Conservation (phyloP, 2,329 filamentous ascomycete genomes). For the Pseudopithomyces chartarum region DNA sequence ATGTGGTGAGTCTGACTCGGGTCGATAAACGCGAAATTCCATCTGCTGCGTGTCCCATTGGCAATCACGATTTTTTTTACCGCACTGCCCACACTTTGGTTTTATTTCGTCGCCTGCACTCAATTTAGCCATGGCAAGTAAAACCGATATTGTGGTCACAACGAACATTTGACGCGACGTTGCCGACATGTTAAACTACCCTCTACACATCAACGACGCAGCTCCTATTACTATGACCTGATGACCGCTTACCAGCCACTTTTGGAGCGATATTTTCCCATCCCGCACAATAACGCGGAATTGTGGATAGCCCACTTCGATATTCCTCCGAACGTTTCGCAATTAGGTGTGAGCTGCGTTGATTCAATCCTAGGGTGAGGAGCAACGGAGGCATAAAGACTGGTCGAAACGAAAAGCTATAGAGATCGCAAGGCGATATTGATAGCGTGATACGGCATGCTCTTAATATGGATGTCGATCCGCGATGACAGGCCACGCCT, state of each 20-base stretch:
- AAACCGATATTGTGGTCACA: background rate
- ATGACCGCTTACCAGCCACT: constrained; percentile 34
- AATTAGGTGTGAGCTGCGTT: no score
- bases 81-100: constrained; percentile 37
- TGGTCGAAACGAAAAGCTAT: no score
- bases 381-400: no score
- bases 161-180: constrained; percentile 39
- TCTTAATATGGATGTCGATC: no score
- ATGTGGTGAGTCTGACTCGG: constrained; percentile 21
- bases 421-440: no score
- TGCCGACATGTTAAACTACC: constrained; percentile 35
- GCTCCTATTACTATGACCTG: background rate
- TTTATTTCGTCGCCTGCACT: constrained; percentile 33
- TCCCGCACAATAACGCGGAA: background rate
- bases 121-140: background rate
- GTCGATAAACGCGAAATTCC: constrained; percentile 34
- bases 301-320: no score
- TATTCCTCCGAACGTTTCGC: no score
- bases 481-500: no score
- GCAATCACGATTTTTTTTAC: constrained; percentile 37
- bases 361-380: no score
- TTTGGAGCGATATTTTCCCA: constrained; percentile 40
- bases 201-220: background rate
- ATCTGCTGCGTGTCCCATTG: constrained; percentile 35
- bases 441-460: no score